Evolutionary conservation across 2,329 filamentous ascomycete species (phyloP), one percentile per base, ranked within the genome.

Genomic region (Phoma herbarum): DNA sequence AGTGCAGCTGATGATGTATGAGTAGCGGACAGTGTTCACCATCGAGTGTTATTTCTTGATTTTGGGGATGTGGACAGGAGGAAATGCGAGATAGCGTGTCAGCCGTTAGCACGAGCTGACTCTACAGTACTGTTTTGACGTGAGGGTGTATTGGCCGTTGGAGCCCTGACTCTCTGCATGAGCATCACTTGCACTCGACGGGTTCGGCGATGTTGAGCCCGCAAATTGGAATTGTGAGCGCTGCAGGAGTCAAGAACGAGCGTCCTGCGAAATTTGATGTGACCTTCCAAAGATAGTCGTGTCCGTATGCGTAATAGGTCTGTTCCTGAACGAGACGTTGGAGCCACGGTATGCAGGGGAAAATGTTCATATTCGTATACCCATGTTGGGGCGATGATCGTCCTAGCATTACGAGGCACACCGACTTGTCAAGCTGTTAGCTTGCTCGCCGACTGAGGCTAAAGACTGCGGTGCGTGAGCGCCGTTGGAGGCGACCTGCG

Each of bases 91-190:
- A 31, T 31, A 2, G 29, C 14, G 29, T 52, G 37, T 45, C 29
- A 28, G 46, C 31, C 14, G 42, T 51, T 51, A 16, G 35, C 35
- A 39, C 35, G 35, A 44, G 33, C 10, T 49, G 44, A 45, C 49
- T 53, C 45, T 49, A 20, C 18, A 31, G 22, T 48, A 22, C 23
- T 14, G 20, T 28, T 39, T 35, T 39, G 50, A 50, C 41, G 41
- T 51, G 50, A 51, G 39, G 50, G 50, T 59, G 50, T 54, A 51
- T 54, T 54, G 50, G 26, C 39, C 22, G 50, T 45, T 50, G 44
- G 25, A 8, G 33, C 39, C 41, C 37, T 45, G 39, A 59, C 44
- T 47, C 10, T 16, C 33, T 39, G 31, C n/a, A 35, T 35, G 35
- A 39, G 20, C n/a, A 20, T 20, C 7, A 39, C 35, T 39, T 39